Evolutionary conservation across 371 early-diverging fungal genomes (phyloP), one percentile per base, ranked within the genome.

Genomic region (Haplosporangium sp.): DNA sequence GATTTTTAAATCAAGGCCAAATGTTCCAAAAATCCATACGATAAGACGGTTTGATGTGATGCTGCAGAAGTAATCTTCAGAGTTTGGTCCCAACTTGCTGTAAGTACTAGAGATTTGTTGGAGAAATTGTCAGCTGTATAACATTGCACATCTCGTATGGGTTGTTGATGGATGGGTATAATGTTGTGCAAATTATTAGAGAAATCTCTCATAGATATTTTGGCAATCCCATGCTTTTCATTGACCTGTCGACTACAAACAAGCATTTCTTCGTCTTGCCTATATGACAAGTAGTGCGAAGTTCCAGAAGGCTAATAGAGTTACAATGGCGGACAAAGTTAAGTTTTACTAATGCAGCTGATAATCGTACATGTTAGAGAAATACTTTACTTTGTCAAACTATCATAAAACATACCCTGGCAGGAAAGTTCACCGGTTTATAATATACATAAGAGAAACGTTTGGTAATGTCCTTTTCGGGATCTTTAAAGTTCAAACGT

Each of bases 51-150:
- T 15, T 68, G 65, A 3, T 71, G 58, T 4, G 71, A 64, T 2
- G 64, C 13, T 1, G 61, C 68, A 20, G 68, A 69, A 1, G 81
- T 65, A 13, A 81, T 35, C 48, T 81, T 81, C 27, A 81, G 55
- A 0, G 72, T 71, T n/a, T 81, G 74, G 60, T 81, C 81, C 68
- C 58, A 34, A 60, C 81, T 81, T 2, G 81, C 60, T 0, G 81
- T 81, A 1, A 81, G 71, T 9, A 81, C 63, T 2, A 74, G 42
- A 4, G 81, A 61, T 39, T 53, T 60, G 59, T 81, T 81, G 1
- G 38, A 50, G 47, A 37, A 52, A 1, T 56, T 40, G 3, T 69
- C 60, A 15, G 7, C 27, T 10, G 38, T 68, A 42, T 81, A 81
- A 44, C 74, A 81, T 15, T 69, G 75, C 3, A 81, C 72, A 44